Percentiles rank a stretch among this genome's conserved stretches.
These are phyloP conservation scores for Elsinoe ampelina DNA, from an alignment of 2,329 filamentous ascomycete species.

Conservation along the genomic window DNA sequence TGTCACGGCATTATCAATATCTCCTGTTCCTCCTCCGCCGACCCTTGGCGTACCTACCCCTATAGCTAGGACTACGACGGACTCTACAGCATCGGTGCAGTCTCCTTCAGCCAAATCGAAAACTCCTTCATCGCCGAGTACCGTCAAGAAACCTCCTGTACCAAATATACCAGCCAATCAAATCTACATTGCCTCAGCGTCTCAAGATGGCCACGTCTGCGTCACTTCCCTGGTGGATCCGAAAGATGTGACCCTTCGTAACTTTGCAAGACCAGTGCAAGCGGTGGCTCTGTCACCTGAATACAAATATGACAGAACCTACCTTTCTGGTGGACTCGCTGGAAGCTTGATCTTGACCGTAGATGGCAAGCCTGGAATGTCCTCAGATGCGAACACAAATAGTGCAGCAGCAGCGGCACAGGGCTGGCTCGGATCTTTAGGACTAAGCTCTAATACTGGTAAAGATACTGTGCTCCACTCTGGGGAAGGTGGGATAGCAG, in stretches of 20 bases:
- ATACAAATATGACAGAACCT: constrained; percentile 79
- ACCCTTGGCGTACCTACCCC: neutral
- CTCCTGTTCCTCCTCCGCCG: constrained; percentile 64
- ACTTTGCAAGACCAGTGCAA: constrained; percentile 88
- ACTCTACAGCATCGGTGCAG: constrained; percentile 5
- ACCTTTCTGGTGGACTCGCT: constrained; percentile 81
- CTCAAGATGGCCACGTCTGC: constrained; percentile 92
- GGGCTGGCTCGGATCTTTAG: constrained; percentile 85
- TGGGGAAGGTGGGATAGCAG: constrained; percentile 82
- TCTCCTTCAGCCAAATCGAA: constrained; percentile 12
- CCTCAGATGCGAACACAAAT: constrained; percentile 74
- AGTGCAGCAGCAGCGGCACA: constrained; percentile 69
- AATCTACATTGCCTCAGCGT: constrained; percentile 87
- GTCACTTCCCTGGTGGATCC: constrained; percentile 77
- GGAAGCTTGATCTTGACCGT: constrained; percentile 80
- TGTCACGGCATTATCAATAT: constrained; percentile 81
- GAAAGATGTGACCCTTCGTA: constrained; percentile 83
- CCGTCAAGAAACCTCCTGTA: constrained; percentile 44
- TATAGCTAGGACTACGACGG: neutral
- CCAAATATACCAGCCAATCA: constrained; percentile 75
- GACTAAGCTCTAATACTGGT: constrained; percentile 65
- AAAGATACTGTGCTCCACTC: constrained; percentile 83
- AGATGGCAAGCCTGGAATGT: constrained; percentile 69
- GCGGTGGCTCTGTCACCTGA: constrained; percentile 90
- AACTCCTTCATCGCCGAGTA: neutral